Evolutionary conservation across 2,329 filamentous ascomycete genomes (phyloP).

Genomic region (Fusarium lateritium): DNA sequence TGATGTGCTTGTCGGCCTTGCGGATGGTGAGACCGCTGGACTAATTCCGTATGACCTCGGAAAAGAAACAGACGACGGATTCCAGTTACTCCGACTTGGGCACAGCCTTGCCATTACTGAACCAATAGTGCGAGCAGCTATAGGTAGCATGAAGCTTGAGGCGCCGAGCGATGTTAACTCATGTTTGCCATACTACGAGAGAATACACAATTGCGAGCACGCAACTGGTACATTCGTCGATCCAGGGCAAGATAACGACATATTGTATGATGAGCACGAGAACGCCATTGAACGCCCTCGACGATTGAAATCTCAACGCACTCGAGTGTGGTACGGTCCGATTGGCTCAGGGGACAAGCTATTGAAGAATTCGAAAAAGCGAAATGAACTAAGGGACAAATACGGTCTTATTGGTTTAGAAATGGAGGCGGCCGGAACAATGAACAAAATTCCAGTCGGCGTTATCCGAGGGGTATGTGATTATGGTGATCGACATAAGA

Average conservation of each 20-base stretch:
- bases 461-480: slow-evolving; percentile 55
- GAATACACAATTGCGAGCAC: slow-evolving; percentile 45
- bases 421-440: too few species aligned
- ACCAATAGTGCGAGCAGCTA: slow-evolving; percentile 53
- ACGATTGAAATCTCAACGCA: not conserved
- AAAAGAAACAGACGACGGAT: slow-evolving; percentile 51
- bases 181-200: slow-evolving; percentile 46
- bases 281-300: not conserved
- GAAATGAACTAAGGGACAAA: slow-evolving; percentile 48
- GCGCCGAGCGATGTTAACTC: slow-evolving; percentile 41
- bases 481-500: slow-evolving; percentile 54
- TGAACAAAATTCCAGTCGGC: slow-evolving; percentile 51
- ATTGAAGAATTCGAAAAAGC: slow-evolving; percentile 45
- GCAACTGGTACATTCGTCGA: slow-evolving; percentile 49
- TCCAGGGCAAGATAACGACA: slow-evolving; percentile 52
- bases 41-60: slow-evolving; percentile 55
- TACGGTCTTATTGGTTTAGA: slow-evolving; percentile 53
- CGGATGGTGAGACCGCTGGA: slow-evolving; percentile 44
- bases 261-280: slow-evolving; percentile 25
- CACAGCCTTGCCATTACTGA: slow-evolving; percentile 50
- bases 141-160: slow-evolving; percentile 51
- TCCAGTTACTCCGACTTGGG: slow-evolving; percentile 48
- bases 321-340: slow-evolving; percentile 14
- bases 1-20: slow-evolving; percentile 54
- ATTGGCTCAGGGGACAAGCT: slow-evolving; percentile 55